A percentile compares a stretch with the other conserved stretches of the same genome.
Evolutionary conservation across 2,329 filamentous ascomycete species (phyloP).

Genomic region (Colletotrichum spinosum): DNA sequence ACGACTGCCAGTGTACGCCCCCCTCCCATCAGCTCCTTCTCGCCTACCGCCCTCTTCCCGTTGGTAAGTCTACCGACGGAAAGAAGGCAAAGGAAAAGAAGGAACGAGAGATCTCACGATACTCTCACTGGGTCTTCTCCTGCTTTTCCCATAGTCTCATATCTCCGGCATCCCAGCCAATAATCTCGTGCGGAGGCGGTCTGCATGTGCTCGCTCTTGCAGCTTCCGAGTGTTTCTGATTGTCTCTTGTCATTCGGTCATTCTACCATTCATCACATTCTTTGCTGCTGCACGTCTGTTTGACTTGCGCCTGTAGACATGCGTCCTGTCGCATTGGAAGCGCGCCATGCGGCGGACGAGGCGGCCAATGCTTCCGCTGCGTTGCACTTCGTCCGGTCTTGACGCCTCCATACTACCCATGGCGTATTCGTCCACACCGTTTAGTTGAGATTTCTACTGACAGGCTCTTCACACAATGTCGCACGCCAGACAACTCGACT

Average conservation of each 20-base stretch:
- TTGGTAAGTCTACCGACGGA: background rate
- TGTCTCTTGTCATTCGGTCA: constrained; percentile 22
- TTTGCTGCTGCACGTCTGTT: constrained; percentile 34
- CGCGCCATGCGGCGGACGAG: constrained; percentile 26
- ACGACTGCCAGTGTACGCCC: constrained; percentile 11
- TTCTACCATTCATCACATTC: constrained; percentile 24
- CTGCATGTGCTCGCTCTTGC: constrained; percentile 28
- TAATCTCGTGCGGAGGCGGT: constrained; percentile 17
- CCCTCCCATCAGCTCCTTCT: background rate
- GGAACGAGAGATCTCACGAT: constrained; percentile 28
- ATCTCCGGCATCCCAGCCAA: constrained; percentile 23
- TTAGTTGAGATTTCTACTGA: no score
- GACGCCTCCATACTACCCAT: background rate
- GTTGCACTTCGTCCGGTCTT: constrained; percentile 6
- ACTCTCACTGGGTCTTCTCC: constrained; percentile 10
- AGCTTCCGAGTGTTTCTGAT: constrained; percentile 28
- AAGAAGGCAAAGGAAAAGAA: constrained; percentile 5
- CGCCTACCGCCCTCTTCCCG: background rate
- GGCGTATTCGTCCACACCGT: no score
- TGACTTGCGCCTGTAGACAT: constrained; percentile 35
- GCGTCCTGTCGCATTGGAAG: constrained; percentile 20
- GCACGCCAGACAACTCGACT: constrained; percentile 24
- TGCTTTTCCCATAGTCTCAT: constrained; percentile 17
- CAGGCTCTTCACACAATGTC: background rate
- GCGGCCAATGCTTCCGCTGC: constrained; percentile 17